Conservation (phyloP, 352 stramenopile genomes). For the Globisporangium viniferum region DNA sequence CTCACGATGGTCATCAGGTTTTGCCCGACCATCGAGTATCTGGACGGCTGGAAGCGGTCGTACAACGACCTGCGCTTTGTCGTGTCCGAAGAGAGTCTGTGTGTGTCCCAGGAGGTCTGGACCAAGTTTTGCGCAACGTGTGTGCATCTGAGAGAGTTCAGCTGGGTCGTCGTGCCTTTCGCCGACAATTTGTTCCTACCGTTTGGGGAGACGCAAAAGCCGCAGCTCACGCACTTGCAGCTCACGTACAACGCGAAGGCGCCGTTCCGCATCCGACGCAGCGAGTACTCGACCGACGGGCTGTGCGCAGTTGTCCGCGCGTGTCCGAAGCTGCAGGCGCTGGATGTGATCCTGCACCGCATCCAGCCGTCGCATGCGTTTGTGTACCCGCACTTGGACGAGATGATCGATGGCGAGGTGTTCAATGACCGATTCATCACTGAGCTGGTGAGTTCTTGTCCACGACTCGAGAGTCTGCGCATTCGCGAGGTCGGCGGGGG, state of each 20-base stretch:
- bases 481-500: constrained; percentile 33
- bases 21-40: constrained; percentile 54
- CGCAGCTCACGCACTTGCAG: constrained; percentile 36
- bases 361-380: constrained; percentile 40
- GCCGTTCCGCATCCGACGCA: constrained; percentile 45
- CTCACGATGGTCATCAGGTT: constrained; percentile 23
- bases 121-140: constrained; percentile 42
- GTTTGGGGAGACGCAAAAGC: constrained; percentile 38
- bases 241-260: constrained; percentile 50
- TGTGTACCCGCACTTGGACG: constrained; percentile 54
- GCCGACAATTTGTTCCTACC: constrained; percentile 62
- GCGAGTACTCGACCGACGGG: constrained; percentile 42
- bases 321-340: constrained; percentile 27
- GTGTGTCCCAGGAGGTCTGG: constrained; percentile 34
- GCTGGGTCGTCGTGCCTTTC: constrained; percentile 67
- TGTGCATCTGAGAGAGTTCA: constrained; percentile 46
- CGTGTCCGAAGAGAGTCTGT: constrained; percentile 34
- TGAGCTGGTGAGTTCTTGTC: constrained; percentile 24
- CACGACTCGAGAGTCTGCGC: constrained; percentile 22
- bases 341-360: constrained; percentile 50
- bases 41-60: constrained; percentile 64
- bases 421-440: constrained; percentile 45
- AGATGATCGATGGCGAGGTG: constrained; percentile 53
- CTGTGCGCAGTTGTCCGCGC: constrained; percentile 34
- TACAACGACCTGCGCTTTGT: constrained; percentile 42